phyloP scores from a whole-genome alignment of 352 stramenopile species.

The Thalassiosira hispida region DNA sequence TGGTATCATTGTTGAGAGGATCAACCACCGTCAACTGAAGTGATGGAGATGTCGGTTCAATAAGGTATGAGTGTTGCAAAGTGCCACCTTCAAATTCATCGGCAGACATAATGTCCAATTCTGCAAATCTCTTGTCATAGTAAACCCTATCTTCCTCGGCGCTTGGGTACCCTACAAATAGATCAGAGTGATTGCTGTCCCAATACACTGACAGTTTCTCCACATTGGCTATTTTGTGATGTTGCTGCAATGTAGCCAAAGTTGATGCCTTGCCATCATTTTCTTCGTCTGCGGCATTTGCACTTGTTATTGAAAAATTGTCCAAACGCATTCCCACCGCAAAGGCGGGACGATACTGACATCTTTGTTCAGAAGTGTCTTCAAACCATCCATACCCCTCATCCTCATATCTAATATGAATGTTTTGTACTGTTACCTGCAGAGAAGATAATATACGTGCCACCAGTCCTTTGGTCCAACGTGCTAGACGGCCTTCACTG shows the following conservation, averaged over 20 bases:
- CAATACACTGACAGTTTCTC: slow-evolving; percentile 75
- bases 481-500: slow-evolving; percentile 19
- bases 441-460: slow-evolving; percentile 68
- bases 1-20: slow-evolving; percentile 2
- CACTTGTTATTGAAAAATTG: slow-evolving; percentile 64
- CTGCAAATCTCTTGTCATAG: slow-evolving; percentile 46
- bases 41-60: slow-evolving; percentile 69
- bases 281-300: slow-evolving; percentile 9
- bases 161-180: slow-evolving; percentile 30
- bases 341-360: slow-evolving; percentile 62
- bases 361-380: background rate
- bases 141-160: slow-evolving; percentile 38
- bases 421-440: slow-evolving; percentile 74
- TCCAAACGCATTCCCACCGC: slow-evolving; percentile 69
- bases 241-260: background rate
- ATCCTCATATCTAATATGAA: slow-evolving; percentile 84
- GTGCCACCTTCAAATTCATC: slow-evolving; percentile 8
- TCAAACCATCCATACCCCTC: slow-evolving; percentile 67
- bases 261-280: background rate
- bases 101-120: slow-evolving; percentile 34
- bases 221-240: slow-evolving; percentile 57
- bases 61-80: slow-evolving; percentile 58
- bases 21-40: slow-evolving; percentile 34
- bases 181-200: slow-evolving; percentile 54
- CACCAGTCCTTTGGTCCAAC: slow-evolving; percentile 66